Base-by-base conservation (phyloP, 345 rosid species). In the Cochlearia excelsa region DNA sequence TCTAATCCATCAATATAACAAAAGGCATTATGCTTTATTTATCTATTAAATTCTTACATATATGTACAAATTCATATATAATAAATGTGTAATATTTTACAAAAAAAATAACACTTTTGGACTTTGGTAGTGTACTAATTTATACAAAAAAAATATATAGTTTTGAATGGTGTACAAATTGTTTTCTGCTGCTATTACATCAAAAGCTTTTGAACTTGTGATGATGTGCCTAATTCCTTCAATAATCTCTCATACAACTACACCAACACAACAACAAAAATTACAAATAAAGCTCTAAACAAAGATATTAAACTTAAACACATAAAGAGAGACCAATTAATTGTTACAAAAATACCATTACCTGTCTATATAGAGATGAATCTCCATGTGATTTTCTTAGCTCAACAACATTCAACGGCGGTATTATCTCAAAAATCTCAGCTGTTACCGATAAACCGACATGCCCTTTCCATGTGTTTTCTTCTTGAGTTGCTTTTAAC, bases 361-460 rank as follows among this genome's bases (percentile, higher is more conserved):
- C 98, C 78, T 92, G 89, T 83, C 88, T 84, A 72, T 84, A 92
- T 10, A 57, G 73, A 6, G 72, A 59, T n/a, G 89, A 38, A 77
- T 92, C 93, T 37, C 96, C 98, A 31, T 58, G 66, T 26, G 83
- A 73, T 81, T 88, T 88, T 64, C 81, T 77, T 42, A 88, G 52
- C 67, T 86, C 95, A 42, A 92, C 87, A 46, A 92, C 89, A 50
- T 71, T 72, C 8, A 92, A 60, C 11, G 83, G 79, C n/a, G 85
- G 71, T 44, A 82, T 82, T 68, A 88, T 84, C 81, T 78, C 87
- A n/a, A 31, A 75, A 73, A 92, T 93, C 93, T 92, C 91, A 42
- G 86, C 89, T 0, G 84, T 81, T 66, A 86, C 70, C 1, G 86
- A 83, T 57, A 88, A 82, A 45, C 78, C 76, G 1, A 29, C 26